Conservation (phyloP, 1,284 basidiomycete species). For the Malassezia globosa region DNA sequence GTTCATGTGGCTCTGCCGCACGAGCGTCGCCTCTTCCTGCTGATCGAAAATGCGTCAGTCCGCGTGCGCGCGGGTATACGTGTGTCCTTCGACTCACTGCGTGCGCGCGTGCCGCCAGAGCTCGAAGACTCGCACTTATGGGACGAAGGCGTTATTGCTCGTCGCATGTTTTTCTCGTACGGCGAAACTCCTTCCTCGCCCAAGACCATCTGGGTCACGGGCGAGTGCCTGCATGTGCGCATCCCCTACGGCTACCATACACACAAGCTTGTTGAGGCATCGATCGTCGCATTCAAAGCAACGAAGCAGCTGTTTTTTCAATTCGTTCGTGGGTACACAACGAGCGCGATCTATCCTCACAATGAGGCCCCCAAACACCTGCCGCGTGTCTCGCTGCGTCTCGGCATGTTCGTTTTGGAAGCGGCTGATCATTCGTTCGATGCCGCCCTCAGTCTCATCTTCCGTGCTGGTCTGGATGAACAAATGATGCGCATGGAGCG, state of each 20-base stretch:
- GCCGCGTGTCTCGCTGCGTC: constrained; percentile 54
- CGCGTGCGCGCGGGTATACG: constrained; percentile 24
- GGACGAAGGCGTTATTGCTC: constrained; percentile 66
- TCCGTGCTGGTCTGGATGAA: constrained; percentile 65
- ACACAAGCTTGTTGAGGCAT: constrained; percentile 50
- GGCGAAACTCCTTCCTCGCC: constrained; percentile 15
- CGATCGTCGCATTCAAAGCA: constrained; percentile 48
- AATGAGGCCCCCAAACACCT: constrained; percentile 41
- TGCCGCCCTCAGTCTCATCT: constrained; percentile 65
- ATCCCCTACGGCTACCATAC: constrained; percentile 71
- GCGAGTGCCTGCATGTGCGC: constrained; percentile 60
- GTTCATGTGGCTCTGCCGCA: constrained; percentile 18
- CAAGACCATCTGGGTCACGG: constrained; percentile 50
- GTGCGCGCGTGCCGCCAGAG: constrained; percentile 50
- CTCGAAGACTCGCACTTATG: constrained; percentile 51
- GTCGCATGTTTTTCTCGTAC: constrained; percentile 49
- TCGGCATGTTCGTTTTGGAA: constrained; percentile 60
- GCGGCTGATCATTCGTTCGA: constrained; percentile 83
- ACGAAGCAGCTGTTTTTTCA: constrained; percentile 49
- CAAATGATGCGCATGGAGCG: constrained; percentile 63
- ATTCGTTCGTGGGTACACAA: constrained; percentile 43
- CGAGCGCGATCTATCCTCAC: constrained; percentile 34
- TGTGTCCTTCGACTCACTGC: constrained; percentile 45
- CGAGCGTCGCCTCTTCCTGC: background rate
- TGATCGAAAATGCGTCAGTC: constrained; percentile 12